Evolutionary conservation across 495 filamentous ascomycete genomes (phyloP).

Genomic region (Neurospora pannonica): DNA sequence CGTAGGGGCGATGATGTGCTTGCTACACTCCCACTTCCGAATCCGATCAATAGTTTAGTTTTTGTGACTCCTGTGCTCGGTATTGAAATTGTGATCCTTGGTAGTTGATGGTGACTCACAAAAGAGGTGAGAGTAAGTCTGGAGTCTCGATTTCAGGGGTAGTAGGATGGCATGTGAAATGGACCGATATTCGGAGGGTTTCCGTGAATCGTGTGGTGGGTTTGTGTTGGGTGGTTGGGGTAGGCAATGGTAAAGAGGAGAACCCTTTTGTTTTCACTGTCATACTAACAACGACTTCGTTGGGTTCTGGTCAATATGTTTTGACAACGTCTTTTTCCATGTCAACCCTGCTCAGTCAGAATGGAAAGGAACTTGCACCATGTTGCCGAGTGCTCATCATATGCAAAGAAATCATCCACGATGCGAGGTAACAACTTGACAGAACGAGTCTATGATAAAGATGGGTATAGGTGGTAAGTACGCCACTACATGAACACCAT

Average conservation of each 20-base stretch:
- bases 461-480: not conserved
- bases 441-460: not conserved
- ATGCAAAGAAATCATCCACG: not conserved
- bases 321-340: not conserved
- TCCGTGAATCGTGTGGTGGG: not conserved
- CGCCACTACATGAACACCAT: not conserved
- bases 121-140: not conserved
- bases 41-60: not conserved
- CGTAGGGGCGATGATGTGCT: not conserved
- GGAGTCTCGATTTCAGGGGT: not conserved
- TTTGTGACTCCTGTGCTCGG: not conserved
- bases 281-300: not conserved
- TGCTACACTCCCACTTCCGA: not conserved
- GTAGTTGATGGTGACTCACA: not conserved
- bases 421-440: not conserved
- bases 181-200: not conserved
- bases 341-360: not conserved
- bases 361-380: not conserved
- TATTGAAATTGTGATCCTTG: not conserved
- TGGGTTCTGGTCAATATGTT: not conserved
- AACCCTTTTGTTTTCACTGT: not conserved
- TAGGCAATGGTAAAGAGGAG: not conserved
- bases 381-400: not conserved
- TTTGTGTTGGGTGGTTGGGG: not conserved
- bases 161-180: not conserved